Percentiles rank a stretch among this genome's conserved stretches.
These are phyloP conservation scores for Colletotrichum sansevieriae DNA, from an alignment of 2,329 filamentous ascomycete genomes.

Conservation along the genomic window DNA sequence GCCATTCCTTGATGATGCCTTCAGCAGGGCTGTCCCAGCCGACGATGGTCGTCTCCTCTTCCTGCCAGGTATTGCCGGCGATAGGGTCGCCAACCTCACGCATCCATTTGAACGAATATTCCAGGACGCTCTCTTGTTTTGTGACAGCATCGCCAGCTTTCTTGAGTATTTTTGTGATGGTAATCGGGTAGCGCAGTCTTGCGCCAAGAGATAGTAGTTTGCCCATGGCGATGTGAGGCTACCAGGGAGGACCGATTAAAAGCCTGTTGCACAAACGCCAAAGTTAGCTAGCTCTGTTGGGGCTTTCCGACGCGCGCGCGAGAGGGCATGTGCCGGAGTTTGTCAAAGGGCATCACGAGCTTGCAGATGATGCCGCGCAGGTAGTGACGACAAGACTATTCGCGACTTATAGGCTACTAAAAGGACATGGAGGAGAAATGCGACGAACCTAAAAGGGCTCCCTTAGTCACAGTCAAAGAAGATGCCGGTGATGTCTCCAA, in stretches of 20 bases:
- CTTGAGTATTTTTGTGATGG: conserved; percentile 87
- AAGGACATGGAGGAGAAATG: not conserved
- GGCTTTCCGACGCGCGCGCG: conserved; percentile 1
- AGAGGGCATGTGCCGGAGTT: too few relatives aligned
- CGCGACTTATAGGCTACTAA: not conserved
- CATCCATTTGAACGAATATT: conserved; percentile 87
- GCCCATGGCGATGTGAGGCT: conserved; percentile 51
- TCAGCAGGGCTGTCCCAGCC: conserved; percentile 88
- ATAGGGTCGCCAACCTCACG: conserved; percentile 79
- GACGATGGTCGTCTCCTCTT: conserved; percentile 77
- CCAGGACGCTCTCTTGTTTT: conserved; percentile 82
- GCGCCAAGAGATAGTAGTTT: conserved; percentile 66
- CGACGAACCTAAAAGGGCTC: conserved; percentile 40
- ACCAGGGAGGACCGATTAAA: conserved; percentile 25
- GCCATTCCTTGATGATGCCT: conserved; percentile 83
- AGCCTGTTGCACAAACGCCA: conserved; percentile 10
- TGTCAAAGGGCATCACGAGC: not conserved
- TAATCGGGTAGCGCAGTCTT: conserved; percentile 91
- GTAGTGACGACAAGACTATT: not conserved
- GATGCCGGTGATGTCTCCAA: conserved; percentile 36
- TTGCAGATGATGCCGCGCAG: not conserved
- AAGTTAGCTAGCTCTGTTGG: conserved; percentile 18
- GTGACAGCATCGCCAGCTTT: conserved; percentile 79
- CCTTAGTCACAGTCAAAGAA: conserved; percentile 33
- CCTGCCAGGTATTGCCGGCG: conserved; percentile 71